Conservation (phyloP, 2,329 filamentous ascomycete species). For the Sodiomyces alkalinus region DNA sequence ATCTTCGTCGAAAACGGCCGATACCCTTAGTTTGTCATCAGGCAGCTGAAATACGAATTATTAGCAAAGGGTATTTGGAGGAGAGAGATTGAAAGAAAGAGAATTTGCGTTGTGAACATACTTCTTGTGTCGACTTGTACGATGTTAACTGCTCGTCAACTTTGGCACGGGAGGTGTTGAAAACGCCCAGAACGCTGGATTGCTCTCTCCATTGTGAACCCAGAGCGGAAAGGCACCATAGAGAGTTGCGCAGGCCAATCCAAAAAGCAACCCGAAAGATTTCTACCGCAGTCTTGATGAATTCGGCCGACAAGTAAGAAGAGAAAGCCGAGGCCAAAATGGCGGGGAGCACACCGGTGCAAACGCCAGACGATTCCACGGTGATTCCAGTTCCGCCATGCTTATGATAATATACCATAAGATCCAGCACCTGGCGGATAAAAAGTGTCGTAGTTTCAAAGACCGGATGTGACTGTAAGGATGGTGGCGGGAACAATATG, state of each 20-base stretch:
- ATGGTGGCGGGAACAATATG: constrained; percentile 1
- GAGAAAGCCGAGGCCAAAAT: constrained; percentile 3
- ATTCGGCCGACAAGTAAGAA: constrained; percentile 2
- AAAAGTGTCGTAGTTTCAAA: constrained; percentile 3
- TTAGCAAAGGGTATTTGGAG: background rate
- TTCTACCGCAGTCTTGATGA: constrained; percentile 1
- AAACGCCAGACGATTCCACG: constrained; percentile 2
- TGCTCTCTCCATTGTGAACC: background rate
- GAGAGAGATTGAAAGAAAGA: background rate
- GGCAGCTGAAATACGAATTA: background rate
- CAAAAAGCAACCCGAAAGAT: constrained; percentile 5
- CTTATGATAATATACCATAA: constrained; percentile 1
- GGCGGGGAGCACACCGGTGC: constrained; percentile 4
- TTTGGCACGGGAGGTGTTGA: background rate
- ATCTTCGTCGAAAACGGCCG: constrained; percentile 1
- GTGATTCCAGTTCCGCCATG: constrained; percentile 1
- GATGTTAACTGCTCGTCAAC: background rate
- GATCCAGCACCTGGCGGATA: constrained; percentile 3
- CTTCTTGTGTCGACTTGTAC: background rate
- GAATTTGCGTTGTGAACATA: background rate
- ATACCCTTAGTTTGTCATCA: constrained; percentile 1
- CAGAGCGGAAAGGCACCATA: background rate
- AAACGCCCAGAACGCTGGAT: constrained; percentile 2
- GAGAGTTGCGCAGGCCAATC: constrained; percentile 3
- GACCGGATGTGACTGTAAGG: constrained; percentile 3